Conservation (phyloP, 2,329 filamentous ascomycete species). For the Penicillium sp. region DNA sequence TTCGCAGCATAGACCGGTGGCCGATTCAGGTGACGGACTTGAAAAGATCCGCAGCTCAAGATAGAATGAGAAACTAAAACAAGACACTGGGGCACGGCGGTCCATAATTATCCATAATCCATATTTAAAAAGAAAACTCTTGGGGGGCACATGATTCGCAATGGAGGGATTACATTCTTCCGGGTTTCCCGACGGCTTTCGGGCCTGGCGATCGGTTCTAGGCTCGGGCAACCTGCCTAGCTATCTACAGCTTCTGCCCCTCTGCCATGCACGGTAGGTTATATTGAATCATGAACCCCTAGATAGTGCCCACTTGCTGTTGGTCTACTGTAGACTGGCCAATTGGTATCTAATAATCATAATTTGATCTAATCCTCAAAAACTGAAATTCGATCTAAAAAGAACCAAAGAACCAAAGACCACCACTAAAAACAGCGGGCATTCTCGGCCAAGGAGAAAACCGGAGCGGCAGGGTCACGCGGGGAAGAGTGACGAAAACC, state of each 20-base stretch:
- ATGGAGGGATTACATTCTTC: slow-evolving; percentile 3
- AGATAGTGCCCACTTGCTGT: no score
- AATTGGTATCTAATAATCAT: no score
- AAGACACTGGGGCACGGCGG: not conserved
- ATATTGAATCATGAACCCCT: no score
- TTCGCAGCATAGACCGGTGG: not conserved
- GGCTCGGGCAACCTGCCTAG: slow-evolving; percentile 3
- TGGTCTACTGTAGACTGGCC: not conserved
- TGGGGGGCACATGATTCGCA: not conserved
- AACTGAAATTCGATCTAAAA: no score
- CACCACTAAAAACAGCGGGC: slow-evolving; percentile 13
- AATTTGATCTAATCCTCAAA: no score
- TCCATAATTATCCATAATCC: no score
- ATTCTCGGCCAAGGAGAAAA: slow-evolving; percentile 20
- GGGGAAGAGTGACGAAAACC: slow-evolving; percentile 30
- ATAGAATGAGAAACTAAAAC: not conserved
- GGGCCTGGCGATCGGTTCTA: not conserved
- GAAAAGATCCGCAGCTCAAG: not conserved
- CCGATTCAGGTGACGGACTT: not conserved
- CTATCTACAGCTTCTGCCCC: no score
- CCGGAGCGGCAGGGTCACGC: slow-evolving; percentile 25
- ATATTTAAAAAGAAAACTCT: not conserved
- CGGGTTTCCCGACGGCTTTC: not conserved
- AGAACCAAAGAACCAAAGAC: no score
- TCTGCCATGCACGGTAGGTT: no score